A percentile compares a stretch with the other conserved stretches of the same genome.
Evolutionary conservation across 1,284 basidiomycete species (phyloP).

Genomic region (Puccinia sorghi): DNA sequence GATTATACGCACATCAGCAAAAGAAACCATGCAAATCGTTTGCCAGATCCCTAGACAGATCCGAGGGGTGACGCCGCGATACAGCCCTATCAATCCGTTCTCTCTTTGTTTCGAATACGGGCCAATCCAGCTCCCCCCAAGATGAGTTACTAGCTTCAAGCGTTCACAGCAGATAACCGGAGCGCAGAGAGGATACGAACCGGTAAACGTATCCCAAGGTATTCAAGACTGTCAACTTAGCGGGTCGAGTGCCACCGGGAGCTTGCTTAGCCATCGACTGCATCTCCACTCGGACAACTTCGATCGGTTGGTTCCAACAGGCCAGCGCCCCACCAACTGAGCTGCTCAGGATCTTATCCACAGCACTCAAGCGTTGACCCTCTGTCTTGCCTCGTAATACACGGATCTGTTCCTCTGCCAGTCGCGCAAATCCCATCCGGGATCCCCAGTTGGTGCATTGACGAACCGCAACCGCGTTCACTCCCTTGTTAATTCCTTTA

Average conservation of each 20-base stretch:
- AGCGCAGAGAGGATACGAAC: slow-evolving; percentile 1
- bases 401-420: slow-evolving; percentile 81
- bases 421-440: slow-evolving; percentile 93
- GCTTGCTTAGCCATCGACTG: slow-evolving; percentile 90
- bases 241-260: slow-evolving; percentile 72
- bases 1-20: slow-evolving; percentile 45
- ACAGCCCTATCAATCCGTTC: slow-evolving; percentile 94
- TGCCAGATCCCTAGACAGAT: slow-evolving; percentile 96
- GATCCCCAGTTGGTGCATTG: slow-evolving; percentile 99
- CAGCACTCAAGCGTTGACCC: slow-evolving; percentile 70
- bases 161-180: not conserved
- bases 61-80: slow-evolving; percentile 94
- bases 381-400: slow-evolving; percentile 72
- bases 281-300: slow-evolving; percentile 97
- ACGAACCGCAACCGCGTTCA: slow-evolving; percentile 94
- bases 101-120: slow-evolving; percentile 84
- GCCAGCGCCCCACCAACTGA: slow-evolving; percentile 89
- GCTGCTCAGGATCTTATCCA: slow-evolving; percentile 88
- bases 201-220: slow-evolving; percentile 45
- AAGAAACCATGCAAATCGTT: slow-evolving; percentile 62
- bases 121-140: not conserved
- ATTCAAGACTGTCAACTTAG: slow-evolving; percentile 81
- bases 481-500: slow-evolving; percentile 97
- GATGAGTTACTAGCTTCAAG: slow-evolving; percentile 55
- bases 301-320: slow-evolving; percentile 99